A percentile compares a stretch with the other conserved stretches of the same genome.
phyloP scores from a whole-genome alignment of 257 asterid genomes.

The Scutellaria baicalensis region DNA sequence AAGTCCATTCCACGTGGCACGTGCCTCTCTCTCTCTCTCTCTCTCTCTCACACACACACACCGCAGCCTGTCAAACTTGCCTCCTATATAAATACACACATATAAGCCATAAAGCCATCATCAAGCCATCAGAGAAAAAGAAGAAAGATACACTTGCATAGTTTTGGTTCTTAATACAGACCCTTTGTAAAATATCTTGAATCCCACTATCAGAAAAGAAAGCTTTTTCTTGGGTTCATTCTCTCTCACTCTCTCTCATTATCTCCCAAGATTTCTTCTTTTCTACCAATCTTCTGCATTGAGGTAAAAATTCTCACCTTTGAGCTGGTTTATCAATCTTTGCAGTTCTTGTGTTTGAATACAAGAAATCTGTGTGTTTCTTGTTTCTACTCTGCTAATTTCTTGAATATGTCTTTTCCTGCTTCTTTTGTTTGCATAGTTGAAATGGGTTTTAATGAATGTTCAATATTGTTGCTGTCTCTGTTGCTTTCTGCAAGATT shows the following conservation, averaged over 20 bases:
- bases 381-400: no score
- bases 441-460: not conserved
- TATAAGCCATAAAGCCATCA: not conserved
- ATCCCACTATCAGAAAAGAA: not conserved
- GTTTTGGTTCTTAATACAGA: not conserved
- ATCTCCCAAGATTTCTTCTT: conserved; percentile 9
- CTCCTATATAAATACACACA: conserved; percentile 1
- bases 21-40: not conserved
- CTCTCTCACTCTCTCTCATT: not conserved
- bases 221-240: not conserved
- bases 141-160: not conserved
- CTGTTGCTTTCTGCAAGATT: not conserved
- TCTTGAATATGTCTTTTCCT: no score
- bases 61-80: conserved; percentile 14
- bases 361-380: no score
- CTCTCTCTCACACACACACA: not conserved
- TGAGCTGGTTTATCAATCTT: not conserved
- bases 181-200: not conserved
- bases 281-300: conserved; percentile 1
- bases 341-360: not conserved
- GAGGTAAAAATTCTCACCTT: conserved; percentile 21
- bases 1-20: conserved; percentile 23
- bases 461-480: no score
- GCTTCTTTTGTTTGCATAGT: not conserved
- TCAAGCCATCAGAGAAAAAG: not conserved